phyloP scores from a whole-genome alignment of 148 eudicot genomes.

The Hydrangea macrophylla region DNA sequence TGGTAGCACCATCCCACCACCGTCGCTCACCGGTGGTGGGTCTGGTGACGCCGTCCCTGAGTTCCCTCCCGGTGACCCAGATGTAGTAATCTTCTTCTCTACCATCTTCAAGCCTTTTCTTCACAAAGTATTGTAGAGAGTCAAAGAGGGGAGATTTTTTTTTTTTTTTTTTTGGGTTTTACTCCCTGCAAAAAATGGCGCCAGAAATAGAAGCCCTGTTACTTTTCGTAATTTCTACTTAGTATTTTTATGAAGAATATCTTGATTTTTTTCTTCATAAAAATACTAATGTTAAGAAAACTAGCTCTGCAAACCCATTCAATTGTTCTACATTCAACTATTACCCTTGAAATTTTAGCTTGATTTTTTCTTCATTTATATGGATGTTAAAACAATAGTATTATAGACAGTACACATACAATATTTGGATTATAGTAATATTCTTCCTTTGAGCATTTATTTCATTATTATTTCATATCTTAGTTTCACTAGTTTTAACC shows the following conservation, averaged over 20 bases:
- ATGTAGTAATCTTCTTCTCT: constrained; percentile 42
- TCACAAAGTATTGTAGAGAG: neutral
- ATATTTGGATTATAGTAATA: too few species aligned
- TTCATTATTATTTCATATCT: too few species aligned
- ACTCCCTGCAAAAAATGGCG: constrained; percentile 16
- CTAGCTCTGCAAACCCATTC: too few species aligned
- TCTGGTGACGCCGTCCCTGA: constrained; percentile 40
- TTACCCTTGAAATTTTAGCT: too few species aligned
- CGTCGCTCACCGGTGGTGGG: constrained; percentile 14
- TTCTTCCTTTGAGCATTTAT: too few species aligned
- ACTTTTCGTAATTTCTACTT: neutral
- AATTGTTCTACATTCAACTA: too few species aligned
- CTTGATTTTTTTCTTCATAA: too few species aligned
- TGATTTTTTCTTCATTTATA: too few species aligned
- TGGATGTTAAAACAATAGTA: too few species aligned
- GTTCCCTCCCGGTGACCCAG: constrained; percentile 38
- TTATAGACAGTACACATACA: too few species aligned
- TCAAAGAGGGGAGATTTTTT: neutral
- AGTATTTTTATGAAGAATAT: constrained; percentile 10
- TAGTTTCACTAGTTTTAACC: too few species aligned
- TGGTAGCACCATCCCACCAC: neutral
- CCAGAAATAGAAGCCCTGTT: constrained; percentile 1
- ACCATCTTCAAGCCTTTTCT: constrained; percentile 32
- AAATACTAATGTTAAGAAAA: too few species aligned
- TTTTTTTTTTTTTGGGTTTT: constrained; percentile 3